Percentiles rank a stretch among this genome's conserved stretches.
phyloP scores from a whole-genome alignment of 2,329 filamentous ascomycete species.

The Aspergillus quadrilineatus region DNA sequence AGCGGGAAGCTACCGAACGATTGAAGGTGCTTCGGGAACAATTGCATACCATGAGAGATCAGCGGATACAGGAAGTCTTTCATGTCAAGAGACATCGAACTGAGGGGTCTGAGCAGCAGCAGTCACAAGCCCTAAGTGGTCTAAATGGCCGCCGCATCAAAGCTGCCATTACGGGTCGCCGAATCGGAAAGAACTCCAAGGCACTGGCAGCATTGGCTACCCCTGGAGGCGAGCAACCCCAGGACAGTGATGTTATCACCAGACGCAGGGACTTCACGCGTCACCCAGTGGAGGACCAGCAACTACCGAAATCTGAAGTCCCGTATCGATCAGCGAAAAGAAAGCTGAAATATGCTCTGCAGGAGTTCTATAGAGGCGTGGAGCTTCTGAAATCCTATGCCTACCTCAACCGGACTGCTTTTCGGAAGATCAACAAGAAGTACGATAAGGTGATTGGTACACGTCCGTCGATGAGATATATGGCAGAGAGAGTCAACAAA shows the following conservation, averaged over 20 bases:
- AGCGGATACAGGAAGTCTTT: slow-evolving; percentile 38
- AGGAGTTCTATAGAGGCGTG: slow-evolving; percentile 89
- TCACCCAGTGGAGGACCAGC: slow-evolving; percentile 42
- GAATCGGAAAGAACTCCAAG: slow-evolving; percentile 57
- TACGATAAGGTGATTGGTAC: slow-evolving; percentile 89
- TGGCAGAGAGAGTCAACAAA: slow-evolving; percentile 87
- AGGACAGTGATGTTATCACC: slow-evolving; percentile 28
- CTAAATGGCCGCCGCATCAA: slow-evolving; percentile 35
- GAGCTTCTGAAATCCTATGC: slow-evolving; percentile 92
- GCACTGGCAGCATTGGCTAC: slow-evolving; percentile 48
- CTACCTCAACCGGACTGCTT: slow-evolving; percentile 84
- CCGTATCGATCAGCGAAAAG: slow-evolving; percentile 84
- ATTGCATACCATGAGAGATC: slow-evolving; percentile 88
- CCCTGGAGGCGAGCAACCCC: slow-evolving; percentile 34
- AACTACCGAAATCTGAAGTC: slow-evolving; percentile 56
- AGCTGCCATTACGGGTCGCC: slow-evolving; percentile 46
- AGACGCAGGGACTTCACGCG: slow-evolving; percentile 52
- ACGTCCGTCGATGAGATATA: slow-evolving; percentile 73
- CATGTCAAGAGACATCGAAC: slow-evolving; percentile 27
- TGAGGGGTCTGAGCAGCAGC: slow-evolving; percentile 23
- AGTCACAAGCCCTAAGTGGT: slow-evolving; percentile 26
- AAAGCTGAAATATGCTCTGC: slow-evolving; percentile 85
- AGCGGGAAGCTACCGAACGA: slow-evolving; percentile 75
- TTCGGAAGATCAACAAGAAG: slow-evolving; percentile 98
- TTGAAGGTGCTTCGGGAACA: slow-evolving; percentile 73